Percentiles rank a stretch among this genome's conserved stretches.
Conservation (phyloP, 2,329 filamentous ascomycete species). For the Alternaria gaisen region DNA sequence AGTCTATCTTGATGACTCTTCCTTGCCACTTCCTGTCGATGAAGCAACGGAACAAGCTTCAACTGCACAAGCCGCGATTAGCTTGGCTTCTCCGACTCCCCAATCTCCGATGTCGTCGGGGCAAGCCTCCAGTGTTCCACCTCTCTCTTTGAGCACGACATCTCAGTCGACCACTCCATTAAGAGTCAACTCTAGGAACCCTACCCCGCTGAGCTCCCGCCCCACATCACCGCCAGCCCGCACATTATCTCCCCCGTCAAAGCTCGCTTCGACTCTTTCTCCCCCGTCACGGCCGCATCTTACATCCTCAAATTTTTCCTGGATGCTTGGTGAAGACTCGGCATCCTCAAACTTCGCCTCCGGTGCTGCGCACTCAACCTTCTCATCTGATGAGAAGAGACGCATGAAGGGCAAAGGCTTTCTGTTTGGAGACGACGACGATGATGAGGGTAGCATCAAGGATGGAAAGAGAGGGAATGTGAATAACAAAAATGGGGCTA, state of each 20-base stretch:
- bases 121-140: conserved; percentile 33
- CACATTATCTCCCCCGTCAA: conserved; percentile 17
- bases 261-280: conserved; percentile 39
- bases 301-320: conserved; percentile 79
- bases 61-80: conserved; percentile 32
- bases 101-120: conserved; percentile 28
- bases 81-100: conserved; percentile 28
- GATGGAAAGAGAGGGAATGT: conserved; percentile 34
- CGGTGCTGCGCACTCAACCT: conserved; percentile 44
- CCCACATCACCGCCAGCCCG: conserved; percentile 29
- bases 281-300: conserved; percentile 68
- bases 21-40: conserved; percentile 54
- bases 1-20: conserved; percentile 59
- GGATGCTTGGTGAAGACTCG: conserved; percentile 69
- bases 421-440: conserved; percentile 53
- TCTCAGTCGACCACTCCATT: conserved; percentile 14
- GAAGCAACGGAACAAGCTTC: conserved; percentile 44
- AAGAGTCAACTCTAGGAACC: conserved; percentile 4
- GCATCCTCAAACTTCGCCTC: conserved; percentile 47
- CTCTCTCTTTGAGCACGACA: conserved; percentile 20
- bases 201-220: conserved; percentile 19
- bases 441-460: conserved; percentile 33
- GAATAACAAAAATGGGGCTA: conserved; percentile 26
- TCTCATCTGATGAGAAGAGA: conserved; percentile 48
- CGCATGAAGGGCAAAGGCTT: conserved; percentile 51